Conservation (phyloP, 129 eudicot species). For the Kitagawia praeruptora region DNA sequence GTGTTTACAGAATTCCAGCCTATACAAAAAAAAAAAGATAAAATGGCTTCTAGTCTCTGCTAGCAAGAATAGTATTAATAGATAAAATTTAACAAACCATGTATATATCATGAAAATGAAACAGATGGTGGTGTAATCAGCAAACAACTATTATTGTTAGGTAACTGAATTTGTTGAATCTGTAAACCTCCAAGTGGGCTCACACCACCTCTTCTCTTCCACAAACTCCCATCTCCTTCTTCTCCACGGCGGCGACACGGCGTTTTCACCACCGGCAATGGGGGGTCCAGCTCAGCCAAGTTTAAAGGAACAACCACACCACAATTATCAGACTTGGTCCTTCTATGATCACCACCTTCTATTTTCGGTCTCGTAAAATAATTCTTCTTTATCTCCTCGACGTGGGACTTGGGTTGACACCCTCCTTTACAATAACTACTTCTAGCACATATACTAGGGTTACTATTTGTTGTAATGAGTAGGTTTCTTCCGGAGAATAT, state of each 20-base stretch:
- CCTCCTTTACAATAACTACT: background rate
- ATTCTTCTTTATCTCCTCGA: too few species aligned
- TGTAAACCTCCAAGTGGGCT: constrained; percentile 20
- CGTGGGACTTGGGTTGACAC: too few species aligned
- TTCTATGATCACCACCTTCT: background rate
- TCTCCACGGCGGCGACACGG: constrained; percentile 12
- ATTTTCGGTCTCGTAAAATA: background rate
- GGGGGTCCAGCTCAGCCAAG: constrained; percentile 47
- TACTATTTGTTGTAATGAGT: constrained; percentile 1
- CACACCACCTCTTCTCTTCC: constrained; percentile 40
- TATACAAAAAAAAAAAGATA: too few species aligned
- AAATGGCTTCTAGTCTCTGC: too few species aligned
- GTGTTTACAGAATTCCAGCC: too few species aligned
- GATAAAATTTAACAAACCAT: background rate
- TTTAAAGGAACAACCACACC: constrained; percentile 16
- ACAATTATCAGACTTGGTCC: background rate
- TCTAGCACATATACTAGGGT: background rate
- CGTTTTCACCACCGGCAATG: constrained; percentile 47
- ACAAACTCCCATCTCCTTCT: constrained; percentile 17
- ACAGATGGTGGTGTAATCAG: constrained; percentile 18
- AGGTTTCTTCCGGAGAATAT: constrained; percentile 26
- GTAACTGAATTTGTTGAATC: constrained; percentile 25
- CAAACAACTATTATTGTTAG: background rate
- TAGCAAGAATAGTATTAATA: too few species aligned
- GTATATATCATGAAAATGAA: constrained; percentile 2